A percentile compares a stretch with the other conserved stretches of the same genome.
Evolutionary conservation across 176 grass and related monocot genomes (phyloP).

Genomic region (Oryza coarctata): DNA sequence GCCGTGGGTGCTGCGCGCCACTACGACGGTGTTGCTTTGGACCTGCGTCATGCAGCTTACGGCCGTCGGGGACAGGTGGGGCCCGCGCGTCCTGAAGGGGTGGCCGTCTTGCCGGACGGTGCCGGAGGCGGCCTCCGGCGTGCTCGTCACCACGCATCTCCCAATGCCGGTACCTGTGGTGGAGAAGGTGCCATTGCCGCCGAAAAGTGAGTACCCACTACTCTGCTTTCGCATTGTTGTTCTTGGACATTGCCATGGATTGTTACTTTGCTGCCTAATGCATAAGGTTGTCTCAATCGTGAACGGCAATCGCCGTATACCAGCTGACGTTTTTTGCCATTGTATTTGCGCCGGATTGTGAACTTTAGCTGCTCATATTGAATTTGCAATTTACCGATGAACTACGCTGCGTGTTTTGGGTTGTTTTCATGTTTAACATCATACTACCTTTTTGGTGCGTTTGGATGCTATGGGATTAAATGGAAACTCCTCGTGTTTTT

Average conservation of each 20-base stretch:
- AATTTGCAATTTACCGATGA: background rate
- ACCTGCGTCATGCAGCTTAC: constrained; percentile 68
- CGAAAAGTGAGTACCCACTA: constrained; percentile 58
- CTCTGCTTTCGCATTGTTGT: constrained; percentile 4
- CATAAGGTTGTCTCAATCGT: background rate
- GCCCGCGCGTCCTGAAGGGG: constrained; percentile 57
- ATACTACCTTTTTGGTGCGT: background rate
- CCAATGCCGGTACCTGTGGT: constrained; percentile 30
- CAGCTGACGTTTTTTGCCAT: background rate
- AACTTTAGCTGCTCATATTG: background rate
- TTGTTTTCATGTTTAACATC: background rate
- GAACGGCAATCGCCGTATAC: background rate
- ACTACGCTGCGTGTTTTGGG: background rate
- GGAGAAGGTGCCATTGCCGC: constrained; percentile 50
- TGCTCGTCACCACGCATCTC: background rate
- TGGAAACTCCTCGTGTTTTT: background rate
- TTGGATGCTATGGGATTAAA: background rate
- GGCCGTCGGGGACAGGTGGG: constrained; percentile 60
- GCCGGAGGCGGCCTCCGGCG: constrained; percentile 32
- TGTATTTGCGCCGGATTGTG: background rate
- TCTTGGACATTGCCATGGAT: background rate
- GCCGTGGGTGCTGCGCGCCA: constrained; percentile 60
- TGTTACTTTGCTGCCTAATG: background rate
- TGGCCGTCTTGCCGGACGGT: constrained; percentile 63
- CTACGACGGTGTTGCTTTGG: constrained; percentile 58